These are phyloP conservation scores for Sporothrix globosa DNA, from an alignment of 2,329 filamentous ascomycete genomes.

Conservation along the genomic window DNA sequence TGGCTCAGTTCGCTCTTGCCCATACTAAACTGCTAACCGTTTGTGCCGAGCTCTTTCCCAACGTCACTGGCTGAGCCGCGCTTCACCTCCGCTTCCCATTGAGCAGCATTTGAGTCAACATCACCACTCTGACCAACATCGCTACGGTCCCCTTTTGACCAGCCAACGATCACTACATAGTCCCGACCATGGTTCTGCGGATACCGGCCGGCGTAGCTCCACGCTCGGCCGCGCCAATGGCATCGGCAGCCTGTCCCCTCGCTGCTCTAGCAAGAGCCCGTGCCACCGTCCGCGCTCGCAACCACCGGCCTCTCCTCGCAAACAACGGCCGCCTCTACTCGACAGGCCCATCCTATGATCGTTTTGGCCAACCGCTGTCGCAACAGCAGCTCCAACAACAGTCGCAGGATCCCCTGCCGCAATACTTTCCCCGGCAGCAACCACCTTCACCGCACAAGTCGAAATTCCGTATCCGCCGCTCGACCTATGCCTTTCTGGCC, in stretches of 20 bases:
- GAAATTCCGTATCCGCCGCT: background rate
- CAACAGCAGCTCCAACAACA: background rate
- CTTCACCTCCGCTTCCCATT: background rate
- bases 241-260: background rate
- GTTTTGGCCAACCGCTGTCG: background rate
- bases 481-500: background rate
- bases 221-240: constrained; percentile 10
- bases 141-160: background rate
- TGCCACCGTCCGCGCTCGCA: background rate
- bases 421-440: constrained; percentile 15
- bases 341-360: background rate
- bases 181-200: constrained; percentile 14
- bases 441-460: background rate
- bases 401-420: background rate
- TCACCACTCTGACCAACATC: background rate
- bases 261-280: background rate
- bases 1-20: too few species aligned
- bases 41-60: constrained; percentile 4
- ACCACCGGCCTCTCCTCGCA: background rate
- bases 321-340: constrained; percentile 4
- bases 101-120: background rate
- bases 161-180: background rate
- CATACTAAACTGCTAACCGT: too few species aligned
- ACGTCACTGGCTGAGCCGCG: constrained; percentile 14
- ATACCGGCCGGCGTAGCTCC: background rate